Conservation (phyloP, 257 asterid genomes). For the Echium plantagineum region DNA sequence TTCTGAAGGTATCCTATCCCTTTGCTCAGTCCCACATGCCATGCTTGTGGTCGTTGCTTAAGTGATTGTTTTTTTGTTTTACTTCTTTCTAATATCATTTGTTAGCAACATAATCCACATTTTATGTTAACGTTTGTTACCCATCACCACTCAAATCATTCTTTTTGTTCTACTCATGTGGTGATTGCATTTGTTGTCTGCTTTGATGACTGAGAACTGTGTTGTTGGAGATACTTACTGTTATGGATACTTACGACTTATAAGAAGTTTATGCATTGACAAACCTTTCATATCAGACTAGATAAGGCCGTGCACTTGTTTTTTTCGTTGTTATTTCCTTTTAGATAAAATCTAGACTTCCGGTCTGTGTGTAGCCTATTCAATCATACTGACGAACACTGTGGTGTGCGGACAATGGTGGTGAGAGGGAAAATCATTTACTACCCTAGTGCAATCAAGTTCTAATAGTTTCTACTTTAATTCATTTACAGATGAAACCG, state of each 20-base stretch:
- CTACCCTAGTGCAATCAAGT: not conserved
- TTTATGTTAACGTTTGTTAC: too few relatives aligned
- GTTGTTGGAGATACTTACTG: not conserved
- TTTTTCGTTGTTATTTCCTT: not conserved
- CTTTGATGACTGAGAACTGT: not conserved
- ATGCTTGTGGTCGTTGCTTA: too few relatives aligned
- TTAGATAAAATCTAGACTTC: not conserved
- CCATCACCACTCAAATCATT: not conserved
- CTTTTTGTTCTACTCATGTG: not conserved
- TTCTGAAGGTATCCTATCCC: not conserved
- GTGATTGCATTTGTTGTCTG: not conserved
- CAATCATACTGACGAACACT: not conserved
- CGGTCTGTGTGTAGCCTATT: not conserved
- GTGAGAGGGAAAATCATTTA: not conserved
- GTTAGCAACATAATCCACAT: not conserved
- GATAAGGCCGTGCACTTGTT: not conserved
- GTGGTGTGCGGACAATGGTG: not conserved
- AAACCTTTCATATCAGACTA: not conserved
- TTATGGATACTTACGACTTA: not conserved
- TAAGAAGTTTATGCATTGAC: not conserved
- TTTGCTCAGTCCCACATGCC: not conserved
- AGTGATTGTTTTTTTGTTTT: too few relatives aligned
- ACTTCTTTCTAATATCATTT: not conserved
- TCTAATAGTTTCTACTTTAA: not conserved
- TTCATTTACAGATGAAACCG: constrained; percentile 52